Percentiles rank a stretch among this genome's conserved stretches.
Evolutionary conservation across 768 basidiomycete genomes (phyloP).

Genomic region (Suillus placidus): DNA sequence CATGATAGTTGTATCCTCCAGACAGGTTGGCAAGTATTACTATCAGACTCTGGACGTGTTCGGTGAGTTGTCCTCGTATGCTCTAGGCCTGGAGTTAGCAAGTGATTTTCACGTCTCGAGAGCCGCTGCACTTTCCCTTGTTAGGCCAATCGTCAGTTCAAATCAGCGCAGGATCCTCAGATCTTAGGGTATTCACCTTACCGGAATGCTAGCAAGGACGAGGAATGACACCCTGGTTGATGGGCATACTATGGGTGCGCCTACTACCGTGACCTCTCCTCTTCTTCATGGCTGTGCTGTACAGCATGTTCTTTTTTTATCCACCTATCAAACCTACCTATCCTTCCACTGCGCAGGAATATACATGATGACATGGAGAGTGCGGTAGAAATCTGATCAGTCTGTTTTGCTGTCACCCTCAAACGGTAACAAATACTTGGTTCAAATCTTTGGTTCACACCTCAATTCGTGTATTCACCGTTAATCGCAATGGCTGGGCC

Average conservation of each 20-base stretch:
- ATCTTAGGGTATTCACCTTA: background rate
- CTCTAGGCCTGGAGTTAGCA: too few species aligned
- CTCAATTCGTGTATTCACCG: too few species aligned
- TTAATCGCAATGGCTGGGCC: too few species aligned
- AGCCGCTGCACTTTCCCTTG: background rate
- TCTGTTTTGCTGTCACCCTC: background rate
- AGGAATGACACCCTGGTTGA: background rate
- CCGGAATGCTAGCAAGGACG: background rate
- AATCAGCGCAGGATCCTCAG: background rate
- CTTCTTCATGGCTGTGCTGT: background rate
- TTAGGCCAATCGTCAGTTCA: background rate
- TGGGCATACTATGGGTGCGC: too few species aligned
- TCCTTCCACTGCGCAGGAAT: too few species aligned
- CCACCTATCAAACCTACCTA: too few species aligned
- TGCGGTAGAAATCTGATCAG: background rate
- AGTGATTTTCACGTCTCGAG: background rate
- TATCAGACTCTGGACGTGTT: background rate
- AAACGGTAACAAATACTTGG: background rate
- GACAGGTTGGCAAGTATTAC: background rate
- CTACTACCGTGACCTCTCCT: background rate
- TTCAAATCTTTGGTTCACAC: too few species aligned
- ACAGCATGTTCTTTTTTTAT: background rate
- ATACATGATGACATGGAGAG: too few species aligned
- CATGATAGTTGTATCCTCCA: background rate
- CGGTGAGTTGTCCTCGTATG: background rate